Percentiles rank a stretch among this genome's conserved stretches.
phyloP scores from a whole-genome alignment of 2,329 filamentous ascomycete genomes.

The Beauveria australis region DNA sequence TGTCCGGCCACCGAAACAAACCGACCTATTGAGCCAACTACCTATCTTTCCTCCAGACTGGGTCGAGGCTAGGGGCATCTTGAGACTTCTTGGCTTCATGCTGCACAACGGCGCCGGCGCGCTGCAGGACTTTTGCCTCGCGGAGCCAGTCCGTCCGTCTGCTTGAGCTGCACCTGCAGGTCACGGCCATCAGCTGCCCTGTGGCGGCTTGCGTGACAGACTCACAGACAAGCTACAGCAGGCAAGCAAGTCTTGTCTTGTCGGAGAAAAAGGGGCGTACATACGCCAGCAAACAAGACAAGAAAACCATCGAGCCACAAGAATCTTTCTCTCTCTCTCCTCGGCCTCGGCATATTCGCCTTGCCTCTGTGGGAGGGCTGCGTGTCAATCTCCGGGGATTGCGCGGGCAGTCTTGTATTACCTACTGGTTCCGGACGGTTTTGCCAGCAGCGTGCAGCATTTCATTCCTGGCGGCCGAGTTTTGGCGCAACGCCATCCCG shows the following conservation, averaged over 20 bases:
- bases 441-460: not conserved
- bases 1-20: too few species aligned
- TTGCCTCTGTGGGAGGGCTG: too few species aligned
- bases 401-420: not conserved
- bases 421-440: too few species aligned
- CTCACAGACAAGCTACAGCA: too few species aligned
- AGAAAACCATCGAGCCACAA: too few species aligned
- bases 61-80: not conserved
- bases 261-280: not conserved
- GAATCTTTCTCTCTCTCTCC: too few species aligned
- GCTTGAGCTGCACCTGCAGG: not conserved
- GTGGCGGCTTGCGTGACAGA: not conserved
- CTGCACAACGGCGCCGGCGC: not conserved
- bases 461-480: not conserved
- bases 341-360: too few species aligned
- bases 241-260: not conserved
- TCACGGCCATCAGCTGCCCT: not conserved
- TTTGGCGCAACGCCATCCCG: not conserved
- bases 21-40: not conserved
- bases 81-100: not conserved
- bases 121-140: not conserved
- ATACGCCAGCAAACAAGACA: too few species aligned
- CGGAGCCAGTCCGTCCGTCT: not conserved
- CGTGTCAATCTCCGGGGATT: not conserved
- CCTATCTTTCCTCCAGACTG: not conserved